A percentile compares a stretch with the other conserved stretches of the same genome.
phyloP scores from a whole-genome alignment of 2,329 filamentous ascomycete species.

The Penicillium sp. region DNA sequence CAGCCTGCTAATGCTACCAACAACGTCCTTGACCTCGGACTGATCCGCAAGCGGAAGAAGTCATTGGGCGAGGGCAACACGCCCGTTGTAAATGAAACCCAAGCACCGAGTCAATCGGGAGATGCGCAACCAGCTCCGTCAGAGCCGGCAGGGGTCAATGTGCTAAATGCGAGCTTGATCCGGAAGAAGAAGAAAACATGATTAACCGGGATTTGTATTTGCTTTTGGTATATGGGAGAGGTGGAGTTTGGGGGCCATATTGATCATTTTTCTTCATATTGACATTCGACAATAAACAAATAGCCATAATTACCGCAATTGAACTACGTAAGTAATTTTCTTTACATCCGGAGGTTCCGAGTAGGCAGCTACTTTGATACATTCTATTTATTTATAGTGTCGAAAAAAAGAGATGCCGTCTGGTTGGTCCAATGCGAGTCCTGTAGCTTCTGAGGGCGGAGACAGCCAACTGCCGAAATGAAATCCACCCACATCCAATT shows the following conservation, averaged over 20 bases:
- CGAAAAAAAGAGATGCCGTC: neutral
- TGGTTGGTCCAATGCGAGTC: neutral
- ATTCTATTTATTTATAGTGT: neutral
- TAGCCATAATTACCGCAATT: neutral
- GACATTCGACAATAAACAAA: neutral
- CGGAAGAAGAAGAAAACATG: conserved; percentile 43
- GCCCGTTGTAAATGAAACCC: conserved; percentile 3
- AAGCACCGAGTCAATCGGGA: neutral
- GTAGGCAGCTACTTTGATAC: neutral
- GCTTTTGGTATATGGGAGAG: neutral
- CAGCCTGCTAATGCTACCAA: conserved; percentile 15
- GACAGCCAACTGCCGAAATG: conserved; percentile 9
- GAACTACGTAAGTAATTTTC: neutral
- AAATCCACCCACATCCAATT: conserved; percentile 12
- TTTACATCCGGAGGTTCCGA: neutral
- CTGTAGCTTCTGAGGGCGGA: neutral
- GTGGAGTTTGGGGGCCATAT: neutral
- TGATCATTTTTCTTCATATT: neutral
- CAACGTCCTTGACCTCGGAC: conserved; percentile 29
- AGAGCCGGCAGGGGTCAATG: conserved; percentile 30
- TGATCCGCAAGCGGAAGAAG: conserved; percentile 42
- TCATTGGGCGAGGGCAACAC: conserved; percentile 16
- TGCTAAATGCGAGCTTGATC: conserved; percentile 38
- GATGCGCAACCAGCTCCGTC: conserved; percentile 5
- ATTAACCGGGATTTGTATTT: conserved; percentile 1